These are phyloP conservation scores for Juncus inflexus DNA, from an alignment of 176 grass and related monocot species.

Conservation along the genomic window DNA sequence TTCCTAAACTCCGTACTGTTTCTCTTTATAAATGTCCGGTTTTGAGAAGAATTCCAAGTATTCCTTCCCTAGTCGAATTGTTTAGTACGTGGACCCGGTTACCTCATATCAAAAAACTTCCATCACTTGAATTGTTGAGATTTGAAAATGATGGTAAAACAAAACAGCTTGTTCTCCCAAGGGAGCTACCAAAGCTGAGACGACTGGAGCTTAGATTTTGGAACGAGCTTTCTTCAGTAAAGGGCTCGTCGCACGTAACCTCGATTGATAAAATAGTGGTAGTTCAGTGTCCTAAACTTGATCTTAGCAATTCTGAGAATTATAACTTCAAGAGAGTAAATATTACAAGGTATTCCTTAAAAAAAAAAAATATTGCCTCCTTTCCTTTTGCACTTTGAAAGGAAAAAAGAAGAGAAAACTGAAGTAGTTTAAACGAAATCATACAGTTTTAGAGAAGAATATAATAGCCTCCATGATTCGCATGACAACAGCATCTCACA, in stretches of 20 bases:
- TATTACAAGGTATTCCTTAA: too few relatives aligned
- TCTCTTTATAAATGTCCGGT: slow-evolving; percentile 20
- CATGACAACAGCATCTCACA: too few relatives aligned
- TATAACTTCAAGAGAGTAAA: too few relatives aligned
- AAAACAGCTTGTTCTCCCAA: slow-evolving; percentile 1
- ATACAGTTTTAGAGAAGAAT: too few relatives aligned
- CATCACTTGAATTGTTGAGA: slow-evolving; percentile 11
- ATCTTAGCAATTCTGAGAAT: neutral
- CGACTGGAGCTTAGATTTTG: slow-evolving; percentile 30
- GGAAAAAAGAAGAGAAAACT: neutral
- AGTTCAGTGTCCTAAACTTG: slow-evolving; percentile 26
- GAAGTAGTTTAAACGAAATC: too few relatives aligned
- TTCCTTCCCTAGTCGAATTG: slow-evolving; percentile 15
- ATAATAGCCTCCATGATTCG: too few relatives aligned
- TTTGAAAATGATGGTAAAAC: slow-evolving; percentile 19
- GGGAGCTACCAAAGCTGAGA: neutral
- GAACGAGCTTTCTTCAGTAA: slow-evolving; percentile 18
- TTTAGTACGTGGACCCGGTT: slow-evolving; percentile 22
- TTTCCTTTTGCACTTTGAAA: too few relatives aligned
- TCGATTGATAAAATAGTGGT: slow-evolving; percentile 23
- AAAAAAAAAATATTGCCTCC: too few relatives aligned
- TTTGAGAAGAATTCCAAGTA: slow-evolving; percentile 15
- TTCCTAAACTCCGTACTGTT: slow-evolving; percentile 24
- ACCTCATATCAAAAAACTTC: slow-evolving; percentile 19
- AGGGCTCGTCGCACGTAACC: neutral